Evolutionary conservation across 352 stramenopile species (phyloP).

Genomic region (Phytophthora cajani): DNA sequence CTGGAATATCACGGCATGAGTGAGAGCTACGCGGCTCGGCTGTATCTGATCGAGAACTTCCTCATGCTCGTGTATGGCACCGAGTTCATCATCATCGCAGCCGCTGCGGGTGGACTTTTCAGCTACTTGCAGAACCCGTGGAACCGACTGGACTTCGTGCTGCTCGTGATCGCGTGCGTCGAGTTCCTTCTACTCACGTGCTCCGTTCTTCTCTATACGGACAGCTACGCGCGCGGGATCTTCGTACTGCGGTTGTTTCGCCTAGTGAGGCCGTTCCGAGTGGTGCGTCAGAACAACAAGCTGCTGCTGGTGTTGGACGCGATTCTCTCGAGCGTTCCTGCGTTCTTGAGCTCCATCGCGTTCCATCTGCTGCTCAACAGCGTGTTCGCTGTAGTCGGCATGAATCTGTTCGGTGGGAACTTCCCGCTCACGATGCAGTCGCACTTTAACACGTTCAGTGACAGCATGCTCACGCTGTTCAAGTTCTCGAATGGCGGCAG

Average conservation of each 20-base stretch:
- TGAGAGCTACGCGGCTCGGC: slow-evolving; percentile 52
- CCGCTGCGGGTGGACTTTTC: slow-evolving; percentile 57
- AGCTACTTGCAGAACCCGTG: slow-evolving; percentile 82
- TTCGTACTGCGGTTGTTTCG: slow-evolving; percentile 86
- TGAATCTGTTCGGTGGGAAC: slow-evolving; percentile 83
- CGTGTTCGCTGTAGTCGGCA: slow-evolving; percentile 84
- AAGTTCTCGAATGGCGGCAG: slow-evolving; percentile 86
- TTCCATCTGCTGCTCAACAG: slow-evolving; percentile 77
- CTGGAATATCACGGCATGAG: slow-evolving; percentile 84
- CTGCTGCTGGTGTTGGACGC: slow-evolving; percentile 77
- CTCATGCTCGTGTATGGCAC: slow-evolving; percentile 75
- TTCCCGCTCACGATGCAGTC: slow-evolving; percentile 75
- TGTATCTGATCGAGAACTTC: slow-evolving; percentile 71
- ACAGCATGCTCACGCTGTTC: slow-evolving; percentile 86
- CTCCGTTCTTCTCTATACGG: slow-evolving; percentile 66
- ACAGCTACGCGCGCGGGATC: slow-evolving; percentile 72
- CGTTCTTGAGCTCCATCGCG: slow-evolving; percentile 66
- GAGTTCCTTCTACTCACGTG: slow-evolving; percentile 69
- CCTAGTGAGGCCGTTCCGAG: slow-evolving; percentile 75
- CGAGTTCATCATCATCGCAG: slow-evolving; percentile 74
- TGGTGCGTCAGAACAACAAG: slow-evolving; percentile 79
- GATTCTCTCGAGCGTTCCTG: slow-evolving; percentile 67
- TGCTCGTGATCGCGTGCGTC: slow-evolving; percentile 68
- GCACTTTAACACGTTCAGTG: slow-evolving; percentile 86
- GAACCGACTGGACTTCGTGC: slow-evolving; percentile 82